Evolutionary conservation across 78 protist species (phyloP), one percentile per base, ranked within the genome.

Genomic region (Monocercomonoides exilis): DNA sequence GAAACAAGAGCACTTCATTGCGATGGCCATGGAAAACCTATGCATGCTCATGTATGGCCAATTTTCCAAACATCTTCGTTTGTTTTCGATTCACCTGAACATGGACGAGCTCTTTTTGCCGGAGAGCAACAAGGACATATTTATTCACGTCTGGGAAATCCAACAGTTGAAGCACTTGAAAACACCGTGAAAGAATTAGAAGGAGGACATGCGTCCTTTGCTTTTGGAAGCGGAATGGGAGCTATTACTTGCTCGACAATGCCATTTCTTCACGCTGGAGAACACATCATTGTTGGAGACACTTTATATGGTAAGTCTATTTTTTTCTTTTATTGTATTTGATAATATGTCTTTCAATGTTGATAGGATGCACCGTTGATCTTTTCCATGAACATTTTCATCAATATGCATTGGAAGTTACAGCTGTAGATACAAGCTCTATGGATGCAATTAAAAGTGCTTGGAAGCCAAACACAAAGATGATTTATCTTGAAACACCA

Each of bases 131-230:
- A 81, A 87, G 95, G 93, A 29, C 92, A 90, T 80, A 97, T 96
- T 87, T 96, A 97, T 84, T 44, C 97, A 36, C 91, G 99, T 43
- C 80, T 96, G 33, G 95, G 96, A 84, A 97, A 97, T 84, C 99
- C 99, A 35, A 97, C 99, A 21, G 91, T 96, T 44, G 42, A 90
- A 34, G 94, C 95, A 42, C 86, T 92, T 45, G 98, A 97, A 87
- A 85, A 38, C 29, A 38, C 84, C 46, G 29, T 96, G 29, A 97
- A 98, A 41, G 63, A 85, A 21, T 46, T 92, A 3, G 98, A 96
- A 81, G 88, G 88, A 29, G 98, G 91, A 84, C 93, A 94, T 87
- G 80, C 89, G 77, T 91, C 91, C 4, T 11, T 36, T 86, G 46
- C 38, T 41, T 87, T 91, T 54, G 1, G 84, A 11, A 77, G 86